Evolutionary conservation across 139 green algal genomes (phyloP).

Genomic region (Bryopsis sp.): DNA sequence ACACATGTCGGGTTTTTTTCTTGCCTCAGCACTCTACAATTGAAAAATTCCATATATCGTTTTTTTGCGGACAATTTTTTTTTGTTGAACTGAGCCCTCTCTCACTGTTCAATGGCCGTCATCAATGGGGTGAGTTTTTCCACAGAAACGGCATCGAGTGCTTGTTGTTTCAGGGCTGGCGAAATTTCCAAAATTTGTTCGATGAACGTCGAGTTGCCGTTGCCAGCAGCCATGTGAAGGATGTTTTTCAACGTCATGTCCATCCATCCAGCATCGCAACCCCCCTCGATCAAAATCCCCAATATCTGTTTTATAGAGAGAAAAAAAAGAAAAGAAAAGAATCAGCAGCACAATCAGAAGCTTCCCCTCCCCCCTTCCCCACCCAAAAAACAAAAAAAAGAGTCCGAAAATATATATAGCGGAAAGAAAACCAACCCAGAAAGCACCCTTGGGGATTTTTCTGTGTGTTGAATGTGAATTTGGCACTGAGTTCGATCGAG

Average conservation of each 20-base stretch:
- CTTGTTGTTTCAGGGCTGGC: too few relatives aligned
- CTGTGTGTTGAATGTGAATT: too few relatives aligned
- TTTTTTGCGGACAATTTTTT: too few relatives aligned
- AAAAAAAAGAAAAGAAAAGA: neutral
- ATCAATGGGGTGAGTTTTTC: slow-evolving; percentile 3
- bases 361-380: neutral
- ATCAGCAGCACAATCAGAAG: neutral
- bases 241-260: neutral
- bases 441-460: too few relatives aligned
- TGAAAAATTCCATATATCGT: too few relatives aligned
- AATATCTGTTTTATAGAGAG: neutral
- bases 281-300: neutral
- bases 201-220: neutral
- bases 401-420: too few relatives aligned
- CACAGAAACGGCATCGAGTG: neutral
- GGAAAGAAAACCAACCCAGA: too few relatives aligned
- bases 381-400: neutral
- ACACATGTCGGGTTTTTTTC: neutral
- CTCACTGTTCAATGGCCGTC: neutral
- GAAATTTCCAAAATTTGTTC: neutral
- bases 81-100: too few relatives aligned
- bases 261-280: neutral
- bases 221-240: neutral
- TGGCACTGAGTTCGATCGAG: too few relatives aligned
- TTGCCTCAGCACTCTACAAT: too few relatives aligned